phyloP scores from a whole-genome alignment of 2,329 filamentous ascomycete species.

The Sphaerulina musiva region DNA sequence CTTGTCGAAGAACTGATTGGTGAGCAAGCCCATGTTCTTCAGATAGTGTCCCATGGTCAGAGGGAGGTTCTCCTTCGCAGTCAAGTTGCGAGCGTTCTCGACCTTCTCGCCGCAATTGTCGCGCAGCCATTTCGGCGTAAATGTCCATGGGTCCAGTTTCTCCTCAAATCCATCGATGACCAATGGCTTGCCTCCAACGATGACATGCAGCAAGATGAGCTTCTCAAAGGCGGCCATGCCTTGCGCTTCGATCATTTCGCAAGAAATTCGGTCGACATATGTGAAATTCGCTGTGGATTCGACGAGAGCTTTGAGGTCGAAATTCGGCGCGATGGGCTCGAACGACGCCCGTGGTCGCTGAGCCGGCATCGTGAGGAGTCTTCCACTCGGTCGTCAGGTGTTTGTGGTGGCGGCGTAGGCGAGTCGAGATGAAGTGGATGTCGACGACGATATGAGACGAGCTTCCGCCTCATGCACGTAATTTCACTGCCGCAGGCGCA shows the following conservation, averaged over 20 bases:
- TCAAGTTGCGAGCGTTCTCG: constrained; percentile 78
- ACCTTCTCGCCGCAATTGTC: constrained; percentile 72
- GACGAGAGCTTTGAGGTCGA: constrained; percentile 70
- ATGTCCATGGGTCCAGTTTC: constrained; percentile 67
- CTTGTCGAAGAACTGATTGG: constrained; percentile 68
- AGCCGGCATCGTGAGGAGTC: constrained; percentile 58
- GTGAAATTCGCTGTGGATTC: constrained; percentile 77
- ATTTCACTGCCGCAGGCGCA: constrained; percentile 13
- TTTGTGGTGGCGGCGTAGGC: not conserved
- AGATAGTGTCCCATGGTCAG: constrained; percentile 89
- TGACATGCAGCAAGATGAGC: constrained; percentile 74
- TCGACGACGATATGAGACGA: not conserved
- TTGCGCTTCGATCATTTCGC: constrained; percentile 68
- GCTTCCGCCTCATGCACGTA: constrained; percentile 8
- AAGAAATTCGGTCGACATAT: constrained; percentile 74
- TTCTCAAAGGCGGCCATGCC: constrained; percentile 77
- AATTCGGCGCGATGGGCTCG: constrained; percentile 79
- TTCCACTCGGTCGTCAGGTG: not conserved
- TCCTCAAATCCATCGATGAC: constrained; percentile 85
- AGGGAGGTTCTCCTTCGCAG: constrained; percentile 63
- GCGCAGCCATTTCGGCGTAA: constrained; percentile 74
- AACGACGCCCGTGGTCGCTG: constrained; percentile 80
- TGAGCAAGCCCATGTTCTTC: constrained; percentile 74
- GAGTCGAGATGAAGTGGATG: too few relatives aligned
- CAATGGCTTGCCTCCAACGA: constrained; percentile 76